A percentile compares a stretch with the other conserved stretches of the same genome.
These are phyloP conservation scores for Aquilaria malaccensis DNA, from an alignment of 345 rosid genomes.

Conservation along the genomic window DNA sequence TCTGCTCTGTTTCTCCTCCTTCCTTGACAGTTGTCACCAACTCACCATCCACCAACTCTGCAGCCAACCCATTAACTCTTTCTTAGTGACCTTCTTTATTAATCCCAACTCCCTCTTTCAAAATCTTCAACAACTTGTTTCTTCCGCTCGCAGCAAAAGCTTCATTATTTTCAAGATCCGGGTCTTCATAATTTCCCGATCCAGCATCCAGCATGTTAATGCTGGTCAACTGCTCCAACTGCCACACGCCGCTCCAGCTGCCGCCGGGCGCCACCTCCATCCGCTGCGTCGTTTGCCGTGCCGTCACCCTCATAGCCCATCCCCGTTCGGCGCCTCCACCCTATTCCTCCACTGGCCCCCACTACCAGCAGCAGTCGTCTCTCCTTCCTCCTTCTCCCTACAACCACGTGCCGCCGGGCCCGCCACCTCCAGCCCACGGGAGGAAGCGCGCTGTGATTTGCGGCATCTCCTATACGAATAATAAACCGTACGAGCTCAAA, in stretches of 20 bases:
- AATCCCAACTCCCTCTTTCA: no score
- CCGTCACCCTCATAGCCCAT: constrained; percentile 37
- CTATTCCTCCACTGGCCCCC: constrained; percentile 10
- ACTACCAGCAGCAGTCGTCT: constrained; percentile 16
- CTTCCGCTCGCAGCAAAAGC: no score
- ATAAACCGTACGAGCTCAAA: constrained; percentile 45
- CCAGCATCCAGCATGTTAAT: constrained; percentile 26
- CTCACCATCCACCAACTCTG: no score
- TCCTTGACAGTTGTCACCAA: no score
- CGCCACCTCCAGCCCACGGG: constrained; percentile 46
- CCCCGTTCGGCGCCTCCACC: constrained; percentile 19
- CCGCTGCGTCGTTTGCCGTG: constrained; percentile 70
- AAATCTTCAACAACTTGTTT: no score
- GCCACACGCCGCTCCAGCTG: constrained; percentile 59
- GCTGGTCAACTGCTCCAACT: constrained; percentile 65
- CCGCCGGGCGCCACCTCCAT: constrained; percentile 62
- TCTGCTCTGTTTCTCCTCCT: no score
- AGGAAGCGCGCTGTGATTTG: constrained; percentile 73
- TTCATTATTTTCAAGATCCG: neutral
- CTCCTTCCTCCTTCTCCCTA: constrained; percentile 26
- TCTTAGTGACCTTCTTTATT: no score
- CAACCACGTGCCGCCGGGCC: constrained; percentile 48
- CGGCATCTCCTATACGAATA: constrained; percentile 54
- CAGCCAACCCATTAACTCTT: no score
- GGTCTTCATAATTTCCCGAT: neutral